phyloP scores from a whole-genome alignment of 2,329 filamentous ascomycete species.

The Aspergillus bombycis region DNA sequence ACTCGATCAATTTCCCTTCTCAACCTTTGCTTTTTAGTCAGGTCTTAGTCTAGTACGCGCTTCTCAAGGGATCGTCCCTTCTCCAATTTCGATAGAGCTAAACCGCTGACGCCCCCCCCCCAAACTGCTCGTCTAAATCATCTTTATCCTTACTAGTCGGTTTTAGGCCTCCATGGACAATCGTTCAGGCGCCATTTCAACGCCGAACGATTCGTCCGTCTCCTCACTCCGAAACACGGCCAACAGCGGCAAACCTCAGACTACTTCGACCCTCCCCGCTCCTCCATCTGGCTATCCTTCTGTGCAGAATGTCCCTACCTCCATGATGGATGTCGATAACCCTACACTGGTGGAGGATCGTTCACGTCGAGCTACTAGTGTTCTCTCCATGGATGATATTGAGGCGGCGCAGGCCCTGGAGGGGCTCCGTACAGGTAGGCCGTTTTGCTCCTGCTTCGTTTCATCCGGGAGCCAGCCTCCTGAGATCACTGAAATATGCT shows the following conservation, averaged over 20 bases:
- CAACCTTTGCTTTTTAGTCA: not conserved
- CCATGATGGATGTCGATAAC: conserved; percentile 46
- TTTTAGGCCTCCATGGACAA: conserved; percentile 23
- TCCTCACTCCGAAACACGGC: conserved; percentile 18
- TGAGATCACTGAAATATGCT: not conserved
- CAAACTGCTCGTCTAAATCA: not conserved
- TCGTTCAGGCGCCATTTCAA: conserved; percentile 21
- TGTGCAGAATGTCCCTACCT: conserved; percentile 31
- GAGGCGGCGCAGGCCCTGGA: conserved; percentile 75
- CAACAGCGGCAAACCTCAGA: conserved; percentile 7
- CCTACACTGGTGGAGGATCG: conserved; percentile 40
- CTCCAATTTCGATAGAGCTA: conserved; percentile 5
- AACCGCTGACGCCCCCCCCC: not conserved
- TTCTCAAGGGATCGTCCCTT: conserved; percentile 13
- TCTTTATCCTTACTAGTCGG: conserved; percentile 5
- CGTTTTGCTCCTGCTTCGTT: not conserved
- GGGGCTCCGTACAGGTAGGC: conserved; percentile 71
- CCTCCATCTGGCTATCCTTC: conserved; percentile 16
- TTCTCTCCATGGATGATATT: conserved; percentile 53
- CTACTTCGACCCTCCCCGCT: conserved; percentile 17
- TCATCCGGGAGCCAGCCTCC: not conserved
- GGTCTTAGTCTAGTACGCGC: not conserved
- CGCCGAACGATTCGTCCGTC: conserved; percentile 19
- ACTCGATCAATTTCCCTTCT: not conserved
- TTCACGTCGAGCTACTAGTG: conserved; percentile 48